phyloP scores from a whole-genome alignment of 345 rosid genomes.

The Clarkia xantiana region DNA sequence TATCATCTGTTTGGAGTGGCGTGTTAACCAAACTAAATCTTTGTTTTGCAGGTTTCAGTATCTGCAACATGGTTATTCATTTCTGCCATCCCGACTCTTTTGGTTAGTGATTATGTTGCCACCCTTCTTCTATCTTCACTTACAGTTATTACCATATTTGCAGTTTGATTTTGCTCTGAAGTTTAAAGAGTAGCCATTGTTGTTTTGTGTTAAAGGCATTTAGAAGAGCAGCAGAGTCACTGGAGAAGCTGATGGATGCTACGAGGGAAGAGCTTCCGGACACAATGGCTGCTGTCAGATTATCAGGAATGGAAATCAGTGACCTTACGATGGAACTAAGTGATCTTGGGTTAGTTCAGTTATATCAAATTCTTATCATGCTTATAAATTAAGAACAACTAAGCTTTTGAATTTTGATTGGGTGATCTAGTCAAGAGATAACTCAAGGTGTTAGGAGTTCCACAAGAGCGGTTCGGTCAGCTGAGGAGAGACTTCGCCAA shows the following conservation, averaged over 20 bases:
- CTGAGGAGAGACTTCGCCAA: constrained; percentile 68
- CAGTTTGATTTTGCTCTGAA: background rate
- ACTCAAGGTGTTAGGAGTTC: constrained; percentile 76
- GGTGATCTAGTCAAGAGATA: constrained; percentile 49
- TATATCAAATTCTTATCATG: background rate
- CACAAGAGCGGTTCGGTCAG: constrained; percentile 59
- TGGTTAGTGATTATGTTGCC: constrained; percentile 28
- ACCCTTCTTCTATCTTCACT: background rate
- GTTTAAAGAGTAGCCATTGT: too few relatives aligned
- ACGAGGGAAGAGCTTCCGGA: constrained; percentile 83
- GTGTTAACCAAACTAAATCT: background rate
- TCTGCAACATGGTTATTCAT: constrained; percentile 73
- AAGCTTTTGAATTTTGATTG: too few relatives aligned
- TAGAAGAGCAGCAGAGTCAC: constrained; percentile 76
- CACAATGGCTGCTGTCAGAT: constrained; percentile 83
- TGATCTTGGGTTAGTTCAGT: constrained; percentile 53
- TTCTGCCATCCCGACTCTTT: constrained; percentile 79
- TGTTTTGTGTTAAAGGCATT: constrained; percentile 33
- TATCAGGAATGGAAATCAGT: constrained; percentile 92
- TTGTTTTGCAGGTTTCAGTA: constrained; percentile 43
- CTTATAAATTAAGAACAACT: background rate
- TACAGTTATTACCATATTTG: background rate
- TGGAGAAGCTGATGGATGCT: constrained; percentile 73
- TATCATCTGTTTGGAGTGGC: background rate
- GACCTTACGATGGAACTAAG: constrained; percentile 88